Conservation (phyloP, 805 yeast genomes). For the Kuraishia piskuri region DNA sequence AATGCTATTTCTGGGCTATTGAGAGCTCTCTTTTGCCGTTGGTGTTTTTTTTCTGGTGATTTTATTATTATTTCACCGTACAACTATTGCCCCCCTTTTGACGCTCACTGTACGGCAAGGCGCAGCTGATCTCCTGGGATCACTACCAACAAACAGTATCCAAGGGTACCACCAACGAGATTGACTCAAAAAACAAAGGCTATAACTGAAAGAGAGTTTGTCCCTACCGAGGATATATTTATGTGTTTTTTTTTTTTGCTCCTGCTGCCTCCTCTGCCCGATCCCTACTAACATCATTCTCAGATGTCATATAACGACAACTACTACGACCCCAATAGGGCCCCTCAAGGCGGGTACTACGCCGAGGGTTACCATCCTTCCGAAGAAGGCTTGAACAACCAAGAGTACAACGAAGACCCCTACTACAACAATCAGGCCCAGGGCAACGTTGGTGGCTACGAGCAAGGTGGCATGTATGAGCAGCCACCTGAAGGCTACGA, state of each 20-base stretch:
- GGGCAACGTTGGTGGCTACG: slow-evolving; percentile 18
- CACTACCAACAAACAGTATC: not conserved
- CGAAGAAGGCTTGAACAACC: slow-evolving; percentile 14
- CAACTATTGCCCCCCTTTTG: not conserved
- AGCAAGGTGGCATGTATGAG: slow-evolving; percentile 17
- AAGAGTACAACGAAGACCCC: slow-evolving; percentile 6
- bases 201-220: too few species aligned
- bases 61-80: too few species aligned
- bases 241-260: not conserved
- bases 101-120: too few species aligned
- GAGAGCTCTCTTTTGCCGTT: not conserved
- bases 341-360: slow-evolving; percentile 24
- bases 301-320: slow-evolving; percentile 59
- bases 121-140: not conserved
- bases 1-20: not conserved
- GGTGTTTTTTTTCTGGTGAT: not conserved
- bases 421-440: slow-evolving; percentile 16
- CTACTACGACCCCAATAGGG: slow-evolving; percentile 34
- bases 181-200: too few species aligned
- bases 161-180: too few species aligned
- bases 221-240: too few species aligned
- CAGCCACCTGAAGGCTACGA: slow-evolving; percentile 14
- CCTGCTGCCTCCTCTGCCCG: not conserved
- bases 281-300: slow-evolving; percentile 3
- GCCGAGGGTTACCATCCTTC: slow-evolving; percentile 20